Conservation (phyloP, 1,284 basidiomycete genomes). For the Trametes sp. region DNA sequence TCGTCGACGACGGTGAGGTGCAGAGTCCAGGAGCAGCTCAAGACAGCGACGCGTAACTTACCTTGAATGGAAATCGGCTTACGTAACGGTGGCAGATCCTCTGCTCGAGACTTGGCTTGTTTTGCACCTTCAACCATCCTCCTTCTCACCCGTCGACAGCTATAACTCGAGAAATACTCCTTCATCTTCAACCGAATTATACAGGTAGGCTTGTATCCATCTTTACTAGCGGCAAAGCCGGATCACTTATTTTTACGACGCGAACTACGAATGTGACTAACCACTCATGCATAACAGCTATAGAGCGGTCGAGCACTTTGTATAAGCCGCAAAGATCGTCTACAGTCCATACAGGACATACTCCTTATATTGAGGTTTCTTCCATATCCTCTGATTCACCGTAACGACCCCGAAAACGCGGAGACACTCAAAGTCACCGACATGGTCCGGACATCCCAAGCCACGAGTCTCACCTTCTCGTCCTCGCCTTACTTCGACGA, state of each 20-base stretch:
- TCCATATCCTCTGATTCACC: background rate
- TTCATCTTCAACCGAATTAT: too few species aligned
- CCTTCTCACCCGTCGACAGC: background rate
- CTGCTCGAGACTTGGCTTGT: conserved; percentile 5
- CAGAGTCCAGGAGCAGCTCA: background rate
- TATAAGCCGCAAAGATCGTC: background rate
- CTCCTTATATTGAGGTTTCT: too few species aligned
- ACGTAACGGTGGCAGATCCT: conserved; percentile 36
- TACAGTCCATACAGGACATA: too few species aligned
- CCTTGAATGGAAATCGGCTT: conserved; percentile 9
- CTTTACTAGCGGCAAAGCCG: background rate
- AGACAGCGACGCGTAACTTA: background rate
- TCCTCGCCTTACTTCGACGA: conserved; percentile 76
- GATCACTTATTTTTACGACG: conserved; percentile 3
- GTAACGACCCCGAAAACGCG: background rate
- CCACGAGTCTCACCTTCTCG: conserved; percentile 76
- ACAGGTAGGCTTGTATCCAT: background rate
- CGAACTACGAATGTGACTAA: background rate
- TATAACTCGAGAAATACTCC: background rate
- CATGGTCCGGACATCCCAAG: conserved; percentile 54
- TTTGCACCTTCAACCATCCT: conserved; percentile 5
- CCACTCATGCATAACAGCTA: background rate
- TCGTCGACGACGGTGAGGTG: too few species aligned
- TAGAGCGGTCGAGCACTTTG: background rate
- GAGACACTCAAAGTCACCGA: background rate